Evolutionary conservation across 306 rosid species (phyloP).

Genomic region (Fragaria iinumae): DNA sequence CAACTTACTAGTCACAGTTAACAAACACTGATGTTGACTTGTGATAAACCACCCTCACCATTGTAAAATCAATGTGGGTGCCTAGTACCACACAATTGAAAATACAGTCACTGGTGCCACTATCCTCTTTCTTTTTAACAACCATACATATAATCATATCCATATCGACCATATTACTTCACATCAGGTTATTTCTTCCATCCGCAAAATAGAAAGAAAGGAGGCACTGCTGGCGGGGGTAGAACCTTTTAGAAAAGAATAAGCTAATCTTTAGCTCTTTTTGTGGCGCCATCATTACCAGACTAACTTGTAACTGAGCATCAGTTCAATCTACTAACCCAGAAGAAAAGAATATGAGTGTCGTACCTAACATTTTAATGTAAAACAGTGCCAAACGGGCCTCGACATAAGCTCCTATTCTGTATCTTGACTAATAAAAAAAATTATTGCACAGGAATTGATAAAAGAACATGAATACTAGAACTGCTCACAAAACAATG

Average conservation of each 20-base stretch:
- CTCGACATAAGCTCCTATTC: not conserved
- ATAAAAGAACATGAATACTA: constrained; percentile 12
- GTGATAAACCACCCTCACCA: not conserved
- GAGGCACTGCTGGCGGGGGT: not conserved
- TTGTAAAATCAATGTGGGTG: not conserved
- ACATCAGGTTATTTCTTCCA: not conserved
- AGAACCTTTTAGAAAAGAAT: not conserved
- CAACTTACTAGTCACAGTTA: not conserved
- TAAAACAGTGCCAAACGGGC: constrained; percentile 15
- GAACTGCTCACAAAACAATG: not conserved
- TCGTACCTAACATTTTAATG: not conserved
- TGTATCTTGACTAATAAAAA: not conserved
- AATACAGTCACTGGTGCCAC: not conserved
- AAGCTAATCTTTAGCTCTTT: not conserved
- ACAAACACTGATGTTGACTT: not conserved
- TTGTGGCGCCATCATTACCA: not conserved
- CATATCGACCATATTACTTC: not conserved
- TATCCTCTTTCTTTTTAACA: constrained; percentile 3
- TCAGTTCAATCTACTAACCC: not conserved
- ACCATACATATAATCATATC: not conserved
- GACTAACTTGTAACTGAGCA: not conserved
- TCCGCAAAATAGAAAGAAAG: not conserved
- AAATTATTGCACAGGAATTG: not conserved
- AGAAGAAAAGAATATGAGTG: not conserved
- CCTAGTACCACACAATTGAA: constrained; percentile 7